Percentiles rank a stretch among this genome's conserved stretches.
Conservation (phyloP, 1,139 yeast species). For the Saccharomyces hybrid region DNA sequence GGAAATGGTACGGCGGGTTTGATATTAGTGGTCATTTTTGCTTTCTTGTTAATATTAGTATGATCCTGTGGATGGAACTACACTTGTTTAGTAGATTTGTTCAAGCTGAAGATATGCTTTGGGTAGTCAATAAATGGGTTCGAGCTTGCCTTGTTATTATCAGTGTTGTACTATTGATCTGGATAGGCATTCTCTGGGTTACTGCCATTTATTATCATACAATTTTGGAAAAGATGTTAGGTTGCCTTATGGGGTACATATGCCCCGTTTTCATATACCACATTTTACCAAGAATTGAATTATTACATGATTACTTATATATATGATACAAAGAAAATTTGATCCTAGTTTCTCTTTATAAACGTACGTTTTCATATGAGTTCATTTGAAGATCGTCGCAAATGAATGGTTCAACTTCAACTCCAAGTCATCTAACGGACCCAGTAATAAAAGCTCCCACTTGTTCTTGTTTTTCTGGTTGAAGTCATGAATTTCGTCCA, state of each 20-base stretch:
- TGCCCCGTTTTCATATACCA: constrained; percentile 36
- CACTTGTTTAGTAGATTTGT: constrained; percentile 13
- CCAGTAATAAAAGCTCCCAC: constrained; percentile 12
- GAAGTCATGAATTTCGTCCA: constrained; percentile 7
- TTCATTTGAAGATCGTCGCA: neutral
- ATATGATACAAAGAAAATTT: neutral
- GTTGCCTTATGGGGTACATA: constrained; percentile 41
- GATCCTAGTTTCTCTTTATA: neutral
- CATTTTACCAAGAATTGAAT: constrained; percentile 16
- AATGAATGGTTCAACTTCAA: constrained; percentile 8
- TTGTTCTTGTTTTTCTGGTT: constrained; percentile 3
- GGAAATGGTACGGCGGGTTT: constrained; percentile 49
- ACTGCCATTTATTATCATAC: constrained; percentile 64
- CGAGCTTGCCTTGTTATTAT: constrained; percentile 9
- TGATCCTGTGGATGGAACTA: constrained; percentile 39
- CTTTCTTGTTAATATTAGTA: constrained; percentile 43
- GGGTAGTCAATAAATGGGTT: constrained; percentile 7
- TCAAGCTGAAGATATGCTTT: constrained; percentile 11
- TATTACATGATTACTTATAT: constrained; percentile 16
- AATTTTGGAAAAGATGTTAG: constrained; percentile 45
- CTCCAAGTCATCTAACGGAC: constrained; percentile 15
- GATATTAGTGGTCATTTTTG: constrained; percentile 62
- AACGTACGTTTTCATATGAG: neutral
- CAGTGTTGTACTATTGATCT: constrained; percentile 28
- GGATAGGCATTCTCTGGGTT: constrained; percentile 42